A percentile compares a stretch with the other conserved stretches of the same genome.
phyloP scores from a whole-genome alignment of 768 basidiomycete species.

The Russula earlei region DNA sequence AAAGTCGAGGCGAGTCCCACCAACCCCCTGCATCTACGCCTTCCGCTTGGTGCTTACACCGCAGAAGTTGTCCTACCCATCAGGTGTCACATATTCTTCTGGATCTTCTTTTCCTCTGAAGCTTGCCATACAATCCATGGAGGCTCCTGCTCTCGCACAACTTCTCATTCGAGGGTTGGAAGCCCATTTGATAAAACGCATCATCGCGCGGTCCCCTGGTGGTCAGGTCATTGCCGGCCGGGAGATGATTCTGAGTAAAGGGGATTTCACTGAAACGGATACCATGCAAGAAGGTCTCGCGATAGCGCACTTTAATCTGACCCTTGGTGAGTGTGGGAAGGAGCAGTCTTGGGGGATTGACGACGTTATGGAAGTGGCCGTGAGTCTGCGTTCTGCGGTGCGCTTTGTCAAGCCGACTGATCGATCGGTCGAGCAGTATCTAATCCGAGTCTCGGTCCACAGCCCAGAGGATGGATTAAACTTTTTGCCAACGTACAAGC shows the following conservation, averaged over 20 bases:
- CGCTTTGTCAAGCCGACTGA: neutral
- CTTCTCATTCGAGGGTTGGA: conserved; percentile 29
- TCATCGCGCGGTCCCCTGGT: conserved; percentile 26
- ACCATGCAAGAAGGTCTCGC: conserved; percentile 31
- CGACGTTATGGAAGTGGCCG: conserved; percentile 26
- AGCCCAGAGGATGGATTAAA: conserved; percentile 27
- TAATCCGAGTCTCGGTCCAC: conserved; percentile 29
- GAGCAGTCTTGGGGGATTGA: conserved; percentile 32
- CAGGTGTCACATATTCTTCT: conserved; percentile 30
- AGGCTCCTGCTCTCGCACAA: conserved; percentile 31
- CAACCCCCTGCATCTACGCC: neutral
- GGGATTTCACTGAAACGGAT: conserved; percentile 21
- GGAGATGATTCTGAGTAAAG: conserved; percentile 24
- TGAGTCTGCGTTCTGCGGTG: conserved; percentile 15
- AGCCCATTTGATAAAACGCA: conserved; percentile 31
- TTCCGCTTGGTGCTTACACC: neutral
- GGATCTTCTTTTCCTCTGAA: conserved; percentile 34
- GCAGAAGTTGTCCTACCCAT: conserved; percentile 32
- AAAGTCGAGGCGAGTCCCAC: conserved; percentile 25
- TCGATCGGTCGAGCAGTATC: conserved; percentile 26
- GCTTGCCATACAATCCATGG: conserved; percentile 29
- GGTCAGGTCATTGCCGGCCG: conserved; percentile 23
- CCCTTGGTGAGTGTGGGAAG: conserved; percentile 30
- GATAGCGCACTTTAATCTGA: conserved; percentile 28
- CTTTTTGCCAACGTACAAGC: conserved; percentile 29